Evolutionary conservation across 179 eudicot genomes (phyloP).

Genomic region (Heliamphora pulchella): DNA sequence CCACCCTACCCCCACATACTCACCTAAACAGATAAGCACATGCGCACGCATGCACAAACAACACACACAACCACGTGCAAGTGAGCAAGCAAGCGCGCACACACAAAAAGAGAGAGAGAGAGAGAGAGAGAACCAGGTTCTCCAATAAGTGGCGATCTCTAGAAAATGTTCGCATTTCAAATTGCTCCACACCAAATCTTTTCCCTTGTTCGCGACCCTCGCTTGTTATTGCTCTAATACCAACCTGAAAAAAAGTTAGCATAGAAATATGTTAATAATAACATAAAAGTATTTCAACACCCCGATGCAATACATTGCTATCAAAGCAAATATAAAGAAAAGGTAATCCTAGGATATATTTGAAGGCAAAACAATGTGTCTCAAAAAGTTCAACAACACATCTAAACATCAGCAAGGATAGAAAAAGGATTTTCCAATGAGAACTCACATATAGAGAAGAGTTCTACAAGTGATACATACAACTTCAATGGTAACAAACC

Average conservation of each 20-base stretch:
- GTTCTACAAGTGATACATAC: not conserved
- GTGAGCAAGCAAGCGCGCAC: not conserved
- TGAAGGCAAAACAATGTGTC: not conserved
- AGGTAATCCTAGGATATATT: not conserved
- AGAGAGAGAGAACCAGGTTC: constrained; percentile 21
- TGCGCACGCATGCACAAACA: too few relatives aligned
- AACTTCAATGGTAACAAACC: not conserved
- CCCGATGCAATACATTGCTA: not conserved
- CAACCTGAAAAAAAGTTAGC: constrained; percentile 50
- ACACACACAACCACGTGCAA: too few relatives aligned
- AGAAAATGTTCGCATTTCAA: constrained; percentile 50
- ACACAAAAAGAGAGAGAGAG: constrained; percentile 22
- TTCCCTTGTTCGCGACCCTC: constrained; percentile 99
- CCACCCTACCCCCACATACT: too few relatives aligned
- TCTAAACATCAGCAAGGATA: not conserved
- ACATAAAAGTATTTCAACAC: not conserved
- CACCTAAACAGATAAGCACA: too few relatives aligned
- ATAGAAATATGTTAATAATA: not conserved
- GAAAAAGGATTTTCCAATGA: not conserved
- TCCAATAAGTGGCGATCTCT: constrained; percentile 23
- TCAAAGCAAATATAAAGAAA: not conserved
- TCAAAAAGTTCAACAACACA: too few relatives aligned
- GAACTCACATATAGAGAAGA: not conserved
- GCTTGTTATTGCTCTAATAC: constrained; percentile 74
- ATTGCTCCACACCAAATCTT: constrained; percentile 94